Evolutionary conservation across 352 stramenopile species (phyloP).

Genomic region (Pelagophyceae sp.): DNA sequence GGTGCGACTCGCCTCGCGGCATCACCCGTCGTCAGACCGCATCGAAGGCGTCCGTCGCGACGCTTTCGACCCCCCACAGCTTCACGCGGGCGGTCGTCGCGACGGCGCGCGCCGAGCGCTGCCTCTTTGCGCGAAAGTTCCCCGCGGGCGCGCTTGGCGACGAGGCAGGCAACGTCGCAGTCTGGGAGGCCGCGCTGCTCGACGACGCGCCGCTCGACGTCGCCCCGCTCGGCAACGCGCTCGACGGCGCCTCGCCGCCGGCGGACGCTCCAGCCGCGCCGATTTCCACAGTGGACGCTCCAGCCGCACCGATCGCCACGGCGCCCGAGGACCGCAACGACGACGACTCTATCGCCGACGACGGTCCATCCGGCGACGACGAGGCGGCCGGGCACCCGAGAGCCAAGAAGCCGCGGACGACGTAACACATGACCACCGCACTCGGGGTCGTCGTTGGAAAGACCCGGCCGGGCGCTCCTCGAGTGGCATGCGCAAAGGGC

Average conservation of each 20-base stretch:
- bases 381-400: too few species aligned
- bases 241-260: neutral
- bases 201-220: neutral
- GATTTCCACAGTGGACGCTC: neutral
- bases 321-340: too few species aligned
- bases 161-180: neutral
- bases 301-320: neutral
- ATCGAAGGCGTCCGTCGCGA: too few species aligned
- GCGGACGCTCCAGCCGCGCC: neutral
- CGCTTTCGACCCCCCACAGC: too few species aligned
- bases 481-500: too few species aligned
- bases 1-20: neutral
- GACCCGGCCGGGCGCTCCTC: too few species aligned
- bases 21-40: too few species aligned
- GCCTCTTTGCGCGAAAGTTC: constrained; percentile 53
- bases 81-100: constrained; percentile 30
- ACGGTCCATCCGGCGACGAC: too few species aligned
- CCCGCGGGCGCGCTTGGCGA: neutral
- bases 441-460: too few species aligned
- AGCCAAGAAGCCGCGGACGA: too few species aligned
- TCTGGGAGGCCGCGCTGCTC: constrained; percentile 5
- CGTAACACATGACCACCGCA: too few species aligned
- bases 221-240: neutral
- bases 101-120: constrained; percentile 44
- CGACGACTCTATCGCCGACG: too few species aligned